Conservation (phyloP, 2,329 filamentous ascomycete species). For the Thelonectria rubi region DNA sequence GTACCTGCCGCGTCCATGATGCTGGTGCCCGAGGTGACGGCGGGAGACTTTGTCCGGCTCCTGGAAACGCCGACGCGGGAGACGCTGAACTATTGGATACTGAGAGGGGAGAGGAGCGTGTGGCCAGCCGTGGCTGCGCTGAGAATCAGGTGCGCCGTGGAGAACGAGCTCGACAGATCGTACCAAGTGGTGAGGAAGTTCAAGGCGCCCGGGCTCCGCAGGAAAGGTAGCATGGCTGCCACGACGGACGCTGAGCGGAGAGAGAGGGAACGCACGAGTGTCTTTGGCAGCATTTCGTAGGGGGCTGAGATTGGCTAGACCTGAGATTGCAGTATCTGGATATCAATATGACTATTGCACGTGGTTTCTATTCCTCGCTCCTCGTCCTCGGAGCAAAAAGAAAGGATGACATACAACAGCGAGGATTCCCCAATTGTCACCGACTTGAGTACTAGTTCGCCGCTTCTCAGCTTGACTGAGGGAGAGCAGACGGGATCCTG, state of each 20-base stretch:
- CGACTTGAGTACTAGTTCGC: too few relatives aligned
- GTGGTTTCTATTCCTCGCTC: too few relatives aligned
- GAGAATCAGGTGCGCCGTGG: constrained; percentile 82
- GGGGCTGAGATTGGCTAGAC: constrained; percentile 21
- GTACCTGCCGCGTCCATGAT: constrained; percentile 82
- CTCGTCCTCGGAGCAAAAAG: too few relatives aligned
- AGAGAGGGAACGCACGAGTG: constrained; percentile 25
- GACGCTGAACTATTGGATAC: constrained; percentile 84
- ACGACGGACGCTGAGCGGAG: constrained; percentile 38
- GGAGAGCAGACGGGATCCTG: too few relatives aligned
- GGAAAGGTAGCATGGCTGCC: constrained; percentile 54
- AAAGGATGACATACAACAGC: too few relatives aligned
- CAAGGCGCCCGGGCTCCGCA: constrained; percentile 60
- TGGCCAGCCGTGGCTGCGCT: constrained; percentile 90
- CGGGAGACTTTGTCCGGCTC: constrained; percentile 77
- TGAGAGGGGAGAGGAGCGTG: constrained; percentile 83
- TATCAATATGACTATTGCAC: neutral
- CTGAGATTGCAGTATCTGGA: constrained; percentile 21
- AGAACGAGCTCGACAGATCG: constrained; percentile 85
- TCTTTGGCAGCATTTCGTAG: constrained; percentile 14
- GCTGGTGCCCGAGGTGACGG: constrained; percentile 80
- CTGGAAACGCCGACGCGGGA: constrained; percentile 84
- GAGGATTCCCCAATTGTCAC: too few relatives aligned
- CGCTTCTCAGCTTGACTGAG: too few relatives aligned
- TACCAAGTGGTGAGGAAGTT: constrained; percentile 80